Base-by-base conservation (phyloP, 345 rosid genomes). In the Pugionium dolabratum region DNA sequence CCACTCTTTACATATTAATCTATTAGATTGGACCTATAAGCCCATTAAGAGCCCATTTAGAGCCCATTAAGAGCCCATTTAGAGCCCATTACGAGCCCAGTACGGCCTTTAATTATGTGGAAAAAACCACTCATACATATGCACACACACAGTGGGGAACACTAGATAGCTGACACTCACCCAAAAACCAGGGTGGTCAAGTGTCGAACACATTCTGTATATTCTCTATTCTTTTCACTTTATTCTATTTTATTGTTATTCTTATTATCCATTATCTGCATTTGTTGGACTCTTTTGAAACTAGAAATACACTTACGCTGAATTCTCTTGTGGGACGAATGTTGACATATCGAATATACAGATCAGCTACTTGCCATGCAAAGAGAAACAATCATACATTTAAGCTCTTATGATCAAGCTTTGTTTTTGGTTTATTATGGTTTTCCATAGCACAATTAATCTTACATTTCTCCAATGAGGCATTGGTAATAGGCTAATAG, bases 191-290 rank as follows among this genome's bases (percentile, higher is more conserved):
- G 76, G 76, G 71, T 72, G 76, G 18, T 72, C 71, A 64, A 71
- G 44, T 64, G 70, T 71, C 70, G 65, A 58, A 58, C 76, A 65
- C 76, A 72, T 71, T 72, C 71, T 72, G 61, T 65, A 65, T 72
- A 57, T 65, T 59, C 66, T 64, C 26, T 59, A 29, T 53, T 64
- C 54, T 57, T 72, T 71, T 72, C 65, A 55, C 66, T 57, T 72
- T 72, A 10, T 57, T 59, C 52, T 29, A 43, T 45, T 1, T 4
- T 5, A 32, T 39, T 64, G 28, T 65, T 64, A 4, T 49, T 48
- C 48, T 49, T 72, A 25, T 50, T 72, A 49, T 72, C 60, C 66
- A 51, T 72, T 58, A 50, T 53, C 64, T 63, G 37, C 51, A 47
- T 54, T 48, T 46, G 35, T 36, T 70, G 49, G 42, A 55, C 7